A percentile compares a stretch with the other conserved stretches of the same genome.
These are phyloP conservation scores for Prunus mongolica DNA, from an alignment of 306 rosid species.

Conservation along the genomic window DNA sequence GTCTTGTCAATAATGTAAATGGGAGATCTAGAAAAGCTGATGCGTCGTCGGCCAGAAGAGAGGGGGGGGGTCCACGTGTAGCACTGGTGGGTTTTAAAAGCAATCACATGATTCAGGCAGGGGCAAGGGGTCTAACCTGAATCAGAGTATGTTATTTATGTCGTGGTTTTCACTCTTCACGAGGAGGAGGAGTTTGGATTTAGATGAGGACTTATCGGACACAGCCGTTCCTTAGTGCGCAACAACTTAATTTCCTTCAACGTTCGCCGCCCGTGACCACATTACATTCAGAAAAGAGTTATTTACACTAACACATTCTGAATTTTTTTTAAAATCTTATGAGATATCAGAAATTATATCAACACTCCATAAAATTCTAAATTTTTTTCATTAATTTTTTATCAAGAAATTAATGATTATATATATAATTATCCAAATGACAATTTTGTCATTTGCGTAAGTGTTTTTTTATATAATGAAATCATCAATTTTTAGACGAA, in stretches of 20 bases:
- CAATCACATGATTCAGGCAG: conserved; percentile 15
- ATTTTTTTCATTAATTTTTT: no score
- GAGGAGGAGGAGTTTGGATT: conserved; percentile 4
- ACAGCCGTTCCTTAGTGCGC: neutral
- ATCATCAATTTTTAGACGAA: no score
- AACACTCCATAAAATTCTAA: no score
- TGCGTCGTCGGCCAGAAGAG: neutral
- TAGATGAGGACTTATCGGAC: neutral
- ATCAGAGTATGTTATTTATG: neutral
- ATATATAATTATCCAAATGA: no score
- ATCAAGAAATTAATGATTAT: no score
- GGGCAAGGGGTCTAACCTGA: neutral
- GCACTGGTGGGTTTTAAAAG: neutral
- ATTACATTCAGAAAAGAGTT: no score
- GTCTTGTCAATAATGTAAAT: neutral
- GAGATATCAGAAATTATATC: no score
- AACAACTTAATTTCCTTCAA: neutral
- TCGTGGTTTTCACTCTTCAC: conserved; percentile 16
- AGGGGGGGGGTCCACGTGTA: conserved; percentile 1
- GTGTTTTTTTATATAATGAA: no score
- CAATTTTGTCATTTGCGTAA: no score
- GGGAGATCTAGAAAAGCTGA: neutral
- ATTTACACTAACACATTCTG: no score
- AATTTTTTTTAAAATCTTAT: no score
- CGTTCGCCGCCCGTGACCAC: neutral